Base-by-base conservation (phyloP, 192 early-diverging fungal genomes). In the Podila clonocystis region DNA sequence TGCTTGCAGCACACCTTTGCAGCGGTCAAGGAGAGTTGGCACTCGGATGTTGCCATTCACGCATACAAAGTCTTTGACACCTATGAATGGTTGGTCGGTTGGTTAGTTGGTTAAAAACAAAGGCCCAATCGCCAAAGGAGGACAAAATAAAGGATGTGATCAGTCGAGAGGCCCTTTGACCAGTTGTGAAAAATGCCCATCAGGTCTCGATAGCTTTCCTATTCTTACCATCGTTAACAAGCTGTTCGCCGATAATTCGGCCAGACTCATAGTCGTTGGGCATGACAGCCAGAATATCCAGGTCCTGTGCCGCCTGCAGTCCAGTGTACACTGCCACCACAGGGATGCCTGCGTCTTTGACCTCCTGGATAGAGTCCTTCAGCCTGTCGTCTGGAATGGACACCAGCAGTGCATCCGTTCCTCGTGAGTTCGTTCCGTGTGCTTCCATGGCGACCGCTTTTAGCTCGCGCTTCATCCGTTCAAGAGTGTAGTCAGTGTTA, bases 331-430 rank as follows among this genome's bases (percentile, higher is more conserved):
- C 63, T 9, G 77, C 77, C 31, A 73, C 60, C 41, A 80, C 62
- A n/a, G 77, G 77, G 48, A 80, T 80, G 11, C 63, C 62, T 8
- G 28, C 68, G 36, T 62, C 50, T 8, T 28, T 57, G 33, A 70
- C 77, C 15, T 26, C 48, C 4, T 22, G 34, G 17, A 80, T 64
- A 2, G 77, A 55, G 49, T n/a, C 77, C 52, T 48, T 59, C 4
- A 80, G 62, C 15, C 50, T 38, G 5, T 80, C 77, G 9, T 80
- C 77, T 0, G 77, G 77, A 34, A 80, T 80, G 20, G 77, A 80
- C 38, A 80, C 71, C 33, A 80, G 59, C 57, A 80, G 50, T 15
- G 58, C 77, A 34, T 80, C 41, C 41, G 41, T 12, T 45, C 41
- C 41, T 45, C 11, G 41, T 45, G 13, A 33, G 26, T 61, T 63